Base-by-base conservation (phyloP, 2,329 filamentous ascomycete species). In the Beauveria sp. region DNA sequence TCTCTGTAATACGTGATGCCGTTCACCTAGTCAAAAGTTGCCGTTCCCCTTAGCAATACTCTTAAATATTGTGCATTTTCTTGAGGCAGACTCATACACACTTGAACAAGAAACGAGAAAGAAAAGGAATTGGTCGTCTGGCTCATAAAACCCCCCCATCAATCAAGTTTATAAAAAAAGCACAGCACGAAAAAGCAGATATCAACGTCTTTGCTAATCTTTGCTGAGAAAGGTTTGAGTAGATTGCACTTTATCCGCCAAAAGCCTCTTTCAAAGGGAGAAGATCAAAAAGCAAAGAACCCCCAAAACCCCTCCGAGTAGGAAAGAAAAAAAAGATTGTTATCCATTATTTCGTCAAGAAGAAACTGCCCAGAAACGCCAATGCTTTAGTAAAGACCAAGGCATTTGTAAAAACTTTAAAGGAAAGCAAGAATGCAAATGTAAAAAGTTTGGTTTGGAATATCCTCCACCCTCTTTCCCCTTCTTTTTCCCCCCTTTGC, bases 331-430 rank as follows among this genome's bases (percentile, higher is more conserved):
- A 60, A 20, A 37, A 20, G 20, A 20, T 50, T 55, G 52, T 59
- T 55, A 61, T 55, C 59, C 59, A 44, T 61, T 43, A 61, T 43
- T 48, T 61, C 59, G 52, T 61, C 34, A 54, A 55, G 14, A 22
- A 7, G 24, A 51, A 51, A 43, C n/a, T 34, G 34, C 53, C 58
- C 26, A 9, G 22, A 44, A 41, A 59, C 59, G 59, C 59, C 59
- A 28, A 56, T 61, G 59, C 59, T 56, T 60, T 48, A 18, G 28
- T 26, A 24, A 22, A 44, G 12, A 58, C 16, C 28, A 54, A 50
- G 55, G 52, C 59, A 55, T 47, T 16, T 61, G 37, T 24, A 50
- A 26, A 48, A 37, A 56, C 53, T 24, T 24, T 22, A n/a, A 20
- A 43, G 14, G 14, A 58, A 14, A 51, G 24, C 30, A 46, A 48